A percentile compares a stretch with the other conserved stretches of the same genome.
These are phyloP conservation scores for Lachnellula hyalina DNA, from an alignment of 2,329 filamentous ascomycete species.

Conservation along the genomic window DNA sequence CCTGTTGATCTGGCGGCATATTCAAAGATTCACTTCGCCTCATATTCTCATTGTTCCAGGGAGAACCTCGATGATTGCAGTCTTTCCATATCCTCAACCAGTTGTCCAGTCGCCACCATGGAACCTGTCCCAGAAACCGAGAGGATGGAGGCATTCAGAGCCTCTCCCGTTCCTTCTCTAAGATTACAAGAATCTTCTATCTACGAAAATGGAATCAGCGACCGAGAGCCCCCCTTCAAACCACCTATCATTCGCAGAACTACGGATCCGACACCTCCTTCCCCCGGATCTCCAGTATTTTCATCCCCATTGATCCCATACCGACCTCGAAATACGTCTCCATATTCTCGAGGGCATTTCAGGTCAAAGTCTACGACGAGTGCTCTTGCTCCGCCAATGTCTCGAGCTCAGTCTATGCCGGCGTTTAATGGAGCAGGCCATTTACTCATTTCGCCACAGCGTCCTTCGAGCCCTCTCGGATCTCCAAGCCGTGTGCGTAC, in stretches of 20 bases:
- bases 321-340: constrained; percentile 58
- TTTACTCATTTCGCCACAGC: constrained; percentile 47
- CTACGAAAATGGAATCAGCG: constrained; percentile 12
- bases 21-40: neutral
- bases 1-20: neutral
- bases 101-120: constrained; percentile 39
- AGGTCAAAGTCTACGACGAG: constrained; percentile 54
- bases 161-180: constrained; percentile 50
- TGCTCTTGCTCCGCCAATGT: constrained; percentile 51
- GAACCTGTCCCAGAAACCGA: constrained; percentile 65
- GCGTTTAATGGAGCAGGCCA: constrained; percentile 56
- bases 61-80: neutral
- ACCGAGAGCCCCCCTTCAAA: constrained; percentile 33
- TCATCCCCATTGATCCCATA: constrained; percentile 46
- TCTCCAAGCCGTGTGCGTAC: constrained; percentile 49
- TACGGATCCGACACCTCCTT: constrained; percentile 51
- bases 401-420: constrained; percentile 59
- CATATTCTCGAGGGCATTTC: constrained; percentile 50
- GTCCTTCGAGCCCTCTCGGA: constrained; percentile 48
- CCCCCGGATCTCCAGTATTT: constrained; percentile 42
- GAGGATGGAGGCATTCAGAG: constrained; percentile 60
- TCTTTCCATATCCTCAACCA: neutral
- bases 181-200: constrained; percentile 35
- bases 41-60: neutral
- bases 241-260: constrained; percentile 51